Evolutionary conservation across 441 rosid genomes (phyloP).

Genomic region (Croton setiger): DNA sequence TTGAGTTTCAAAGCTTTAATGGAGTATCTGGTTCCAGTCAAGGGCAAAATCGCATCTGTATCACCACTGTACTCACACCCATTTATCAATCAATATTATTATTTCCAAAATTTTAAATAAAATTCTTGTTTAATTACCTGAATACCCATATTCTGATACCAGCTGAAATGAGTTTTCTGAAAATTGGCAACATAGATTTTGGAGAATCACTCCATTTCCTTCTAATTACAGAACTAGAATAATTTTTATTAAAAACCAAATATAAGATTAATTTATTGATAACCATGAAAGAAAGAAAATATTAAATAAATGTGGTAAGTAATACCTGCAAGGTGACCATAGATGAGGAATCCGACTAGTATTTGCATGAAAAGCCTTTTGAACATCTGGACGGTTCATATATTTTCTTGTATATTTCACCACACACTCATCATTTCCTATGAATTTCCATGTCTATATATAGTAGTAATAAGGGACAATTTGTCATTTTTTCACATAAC

Average conservation of each 20-base stretch:
- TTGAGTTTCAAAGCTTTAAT: constrained; percentile 58
- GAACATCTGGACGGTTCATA: constrained; percentile 62
- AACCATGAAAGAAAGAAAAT: background rate
- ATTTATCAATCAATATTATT: background rate
- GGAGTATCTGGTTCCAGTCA: constrained; percentile 76
- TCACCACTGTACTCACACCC: constrained; percentile 53
- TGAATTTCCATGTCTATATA: constrained; percentile 60
- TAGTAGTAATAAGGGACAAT: too few species aligned
- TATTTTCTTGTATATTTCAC: constrained; percentile 55
- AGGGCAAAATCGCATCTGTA: constrained; percentile 66
- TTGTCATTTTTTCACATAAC: too few species aligned
- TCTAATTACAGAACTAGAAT: constrained; percentile 54
- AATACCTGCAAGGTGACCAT: constrained; percentile 83
- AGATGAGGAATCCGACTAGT: constrained; percentile 47
- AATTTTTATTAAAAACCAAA: background rate
- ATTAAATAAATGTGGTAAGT: background rate
- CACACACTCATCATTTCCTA: constrained; percentile 78
- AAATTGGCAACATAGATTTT: constrained; percentile 54
- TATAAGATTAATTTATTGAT: too few species aligned
- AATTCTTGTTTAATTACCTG: constrained; percentile 44
- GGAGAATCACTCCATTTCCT: constrained; percentile 68
- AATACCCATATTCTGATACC: constrained; percentile 74
- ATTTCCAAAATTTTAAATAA: background rate
- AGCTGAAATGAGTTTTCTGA: constrained; percentile 59
- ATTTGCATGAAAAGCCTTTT: constrained; percentile 75